Evolutionary conservation across 306 rosid species (phyloP).

Genomic region (Begonia fuchsioides): DNA sequence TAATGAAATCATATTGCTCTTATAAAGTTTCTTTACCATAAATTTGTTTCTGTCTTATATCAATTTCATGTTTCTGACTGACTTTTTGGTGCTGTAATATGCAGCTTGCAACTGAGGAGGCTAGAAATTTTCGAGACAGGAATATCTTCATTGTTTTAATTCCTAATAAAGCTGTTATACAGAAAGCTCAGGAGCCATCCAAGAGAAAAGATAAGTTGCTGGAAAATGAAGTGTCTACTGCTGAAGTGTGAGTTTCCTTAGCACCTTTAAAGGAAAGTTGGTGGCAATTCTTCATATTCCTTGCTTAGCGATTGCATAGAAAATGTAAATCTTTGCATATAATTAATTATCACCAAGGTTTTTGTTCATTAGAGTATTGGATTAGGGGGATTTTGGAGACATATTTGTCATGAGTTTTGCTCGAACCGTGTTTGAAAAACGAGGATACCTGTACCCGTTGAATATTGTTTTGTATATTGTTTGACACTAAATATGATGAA

Average conservation of each 20-base stretch:
- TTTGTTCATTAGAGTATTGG: slow-evolving; percentile 3
- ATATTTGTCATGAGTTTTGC: neutral
- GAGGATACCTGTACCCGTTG: too few relatives aligned
- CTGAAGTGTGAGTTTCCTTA: slow-evolving; percentile 29
- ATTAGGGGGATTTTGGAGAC: neutral
- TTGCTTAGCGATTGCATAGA: slow-evolving; percentile 11
- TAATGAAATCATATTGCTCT: too few relatives aligned
- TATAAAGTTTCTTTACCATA: too few relatives aligned
- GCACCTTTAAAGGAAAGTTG: slow-evolving; percentile 15
- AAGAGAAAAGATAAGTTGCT: slow-evolving; percentile 44
- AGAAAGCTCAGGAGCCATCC: slow-evolving; percentile 62
- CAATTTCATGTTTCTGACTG: too few relatives aligned
- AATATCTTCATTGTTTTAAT: slow-evolving; percentile 52
- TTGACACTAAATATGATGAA: too few relatives aligned
- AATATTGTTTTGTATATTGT: too few relatives aligned
- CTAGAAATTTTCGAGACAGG: slow-evolving; percentile 71
- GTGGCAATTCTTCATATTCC: slow-evolving; percentile 16
- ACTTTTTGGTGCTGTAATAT: slow-evolving; percentile 11
- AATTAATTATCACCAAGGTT: slow-evolving; percentile 16
- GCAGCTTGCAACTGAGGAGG: slow-evolving; percentile 89
- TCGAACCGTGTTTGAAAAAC: neutral
- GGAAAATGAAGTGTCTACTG: slow-evolving; percentile 62
- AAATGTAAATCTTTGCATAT: slow-evolving; percentile 3
- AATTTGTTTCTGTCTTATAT: too few relatives aligned
- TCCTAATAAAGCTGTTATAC: slow-evolving; percentile 66